Base-by-base conservation (phyloP, 805 yeast species). In the Schwanniomyces occidentalis region DNA sequence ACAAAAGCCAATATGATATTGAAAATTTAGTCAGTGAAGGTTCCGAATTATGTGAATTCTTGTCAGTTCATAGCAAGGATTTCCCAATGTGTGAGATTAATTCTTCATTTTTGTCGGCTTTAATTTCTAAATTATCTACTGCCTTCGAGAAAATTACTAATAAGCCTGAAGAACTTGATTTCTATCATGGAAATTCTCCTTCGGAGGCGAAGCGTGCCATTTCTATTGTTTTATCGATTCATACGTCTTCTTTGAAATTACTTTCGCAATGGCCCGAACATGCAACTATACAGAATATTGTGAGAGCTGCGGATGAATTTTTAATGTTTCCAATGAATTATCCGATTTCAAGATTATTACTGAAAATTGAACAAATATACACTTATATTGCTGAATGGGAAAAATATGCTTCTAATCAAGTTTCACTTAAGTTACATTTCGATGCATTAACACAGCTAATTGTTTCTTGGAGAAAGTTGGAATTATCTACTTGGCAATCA, bases 361-460 rank as follows among this genome's bases (percentile, higher is more conserved):
- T 82, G 32, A 90, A 90, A 58, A 63, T 88, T 22, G 99, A 93
- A 59, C 95, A 86, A 52, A 75, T 91, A 18, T 86, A 85, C 51
- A 84, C 88, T 0, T 81, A 76, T 51, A 71, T 90, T 41, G 73
- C 82, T 16, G 98, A 93, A 55, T 93, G 99, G 97, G 93, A 93
- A 56, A 84, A 86, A 44, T 89, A 85, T 59, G 95, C 97, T 1
- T 79, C 89, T 18, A 71, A 79, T 8, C 82, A 85, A 33, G 90
- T 85, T 1, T 75, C 95, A 1, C 62, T 93, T 33, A 65, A 65
- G 24, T 50, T 48, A 1, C 74, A 76, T 32, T 73, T 81, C 41
- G 81, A 77, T 25, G 68, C 72, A 9, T 58, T 87, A 19, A 80
- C 95, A 0, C 51, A 61, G 0, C 62, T 90, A 41, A 85, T 93